phyloP scores from a whole-genome alignment of 371 early-diverging fungal species.

The Coemansia sp. region DNA sequence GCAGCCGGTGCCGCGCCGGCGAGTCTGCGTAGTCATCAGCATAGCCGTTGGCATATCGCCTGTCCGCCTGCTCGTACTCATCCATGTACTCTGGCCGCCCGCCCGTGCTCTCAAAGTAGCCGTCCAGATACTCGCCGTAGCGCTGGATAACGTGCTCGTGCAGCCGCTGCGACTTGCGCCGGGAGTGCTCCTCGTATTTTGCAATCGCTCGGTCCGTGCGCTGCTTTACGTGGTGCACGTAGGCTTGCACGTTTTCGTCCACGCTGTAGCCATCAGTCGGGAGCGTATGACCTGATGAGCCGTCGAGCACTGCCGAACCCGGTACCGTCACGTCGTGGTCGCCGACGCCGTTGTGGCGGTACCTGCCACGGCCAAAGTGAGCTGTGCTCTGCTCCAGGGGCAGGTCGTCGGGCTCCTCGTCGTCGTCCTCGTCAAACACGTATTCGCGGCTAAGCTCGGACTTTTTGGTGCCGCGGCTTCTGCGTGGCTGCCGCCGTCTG shows the following conservation, averaged over 20 bases:
- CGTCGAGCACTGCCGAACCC: constrained; percentile 1
- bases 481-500: constrained; percentile 25
- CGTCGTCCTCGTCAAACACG: constrained; percentile 38
- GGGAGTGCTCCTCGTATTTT: constrained; percentile 36
- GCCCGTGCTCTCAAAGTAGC: constrained; percentile 31
- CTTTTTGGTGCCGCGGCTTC: constrained; percentile 23
- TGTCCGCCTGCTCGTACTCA: not conserved
- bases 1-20: constrained; percentile 11
- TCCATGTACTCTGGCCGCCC: constrained; percentile 13
- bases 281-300: not conserved
- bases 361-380: constrained; percentile 4
- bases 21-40: constrained; percentile 8
- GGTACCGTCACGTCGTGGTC: constrained; percentile 39
- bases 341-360: constrained; percentile 8
- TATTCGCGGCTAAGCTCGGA: constrained; percentile 42
- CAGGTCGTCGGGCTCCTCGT: constrained; percentile 16
- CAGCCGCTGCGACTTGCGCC: constrained; percentile 46
- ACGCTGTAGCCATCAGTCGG: constrained; percentile 26
- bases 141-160: constrained; percentile 44
- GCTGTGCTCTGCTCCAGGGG: constrained; percentile 34
- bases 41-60: constrained; percentile 13
- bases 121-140: constrained; percentile 38
- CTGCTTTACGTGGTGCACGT: constrained; percentile 45
- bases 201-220: constrained; percentile 46
- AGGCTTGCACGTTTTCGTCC: constrained; percentile 44